Evolutionary conservation across 768 basidiomycete genomes (phyloP).

Genomic region (Macrolepiota dolichaula): DNA sequence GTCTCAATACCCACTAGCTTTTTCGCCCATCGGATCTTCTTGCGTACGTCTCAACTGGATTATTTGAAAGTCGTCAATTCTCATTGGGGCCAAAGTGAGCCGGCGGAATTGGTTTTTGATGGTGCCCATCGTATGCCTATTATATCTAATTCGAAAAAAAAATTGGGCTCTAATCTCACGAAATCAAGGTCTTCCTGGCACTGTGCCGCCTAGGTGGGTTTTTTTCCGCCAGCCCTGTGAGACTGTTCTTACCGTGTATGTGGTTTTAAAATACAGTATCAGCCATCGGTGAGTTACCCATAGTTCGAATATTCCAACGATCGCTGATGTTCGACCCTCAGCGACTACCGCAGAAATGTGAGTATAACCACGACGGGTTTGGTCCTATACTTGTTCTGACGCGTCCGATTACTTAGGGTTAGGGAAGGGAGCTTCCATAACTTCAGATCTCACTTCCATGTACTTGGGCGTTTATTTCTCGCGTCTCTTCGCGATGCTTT

Average conservation of each 20-base stretch:
- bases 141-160: not conserved
- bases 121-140: slow-evolving; percentile 24
- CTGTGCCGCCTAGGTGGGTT: slow-evolving; percentile 24
- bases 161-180: not conserved
- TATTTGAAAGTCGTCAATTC: too few relatives aligned
- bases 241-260: not conserved
- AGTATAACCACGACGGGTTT: not conserved
- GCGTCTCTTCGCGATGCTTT: too few relatives aligned
- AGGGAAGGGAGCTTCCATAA: not conserved
- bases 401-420: not conserved
- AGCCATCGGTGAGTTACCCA: slow-evolving; percentile 23
- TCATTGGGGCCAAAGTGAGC: slow-evolving; percentile 26
- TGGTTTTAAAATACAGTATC: slow-evolving; percentile 17
- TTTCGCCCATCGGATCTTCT: slow-evolving; percentile 36
- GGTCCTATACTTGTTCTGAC: not conserved
- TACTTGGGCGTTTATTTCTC: not conserved
- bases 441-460: slow-evolving; percentile 23
- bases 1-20: slow-evolving; percentile 20
- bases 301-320: not conserved
- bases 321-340: slow-evolving; percentile 1
- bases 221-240: not conserved
- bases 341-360: slow-evolving; percentile 29
- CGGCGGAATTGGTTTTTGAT: slow-evolving; percentile 30
- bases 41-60: slow-evolving; percentile 23
- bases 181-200: slow-evolving; percentile 22